Percentiles rank a stretch among this genome's conserved stretches.
These are phyloP conservation scores for Aspergillus sparsus DNA, from an alignment of 495 filamentous ascomycete genomes.

Conservation along the genomic window DNA sequence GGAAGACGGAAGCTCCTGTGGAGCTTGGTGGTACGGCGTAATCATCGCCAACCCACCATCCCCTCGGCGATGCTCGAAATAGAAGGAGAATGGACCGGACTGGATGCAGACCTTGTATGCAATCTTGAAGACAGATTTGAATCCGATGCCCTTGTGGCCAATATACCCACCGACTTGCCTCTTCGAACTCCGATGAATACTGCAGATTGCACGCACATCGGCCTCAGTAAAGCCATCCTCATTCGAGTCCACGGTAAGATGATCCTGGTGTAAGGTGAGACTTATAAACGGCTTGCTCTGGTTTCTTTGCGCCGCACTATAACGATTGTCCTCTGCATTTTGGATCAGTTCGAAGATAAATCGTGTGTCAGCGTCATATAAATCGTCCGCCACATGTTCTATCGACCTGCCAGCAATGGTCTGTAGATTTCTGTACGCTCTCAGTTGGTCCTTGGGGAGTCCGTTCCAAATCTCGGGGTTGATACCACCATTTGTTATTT, in stretches of 20 bases:
- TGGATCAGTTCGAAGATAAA: constrained; percentile 13
- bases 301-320: not conserved
- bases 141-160: constrained; percentile 11
- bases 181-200: constrained; percentile 8
- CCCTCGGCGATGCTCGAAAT: not conserved
- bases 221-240: constrained; percentile 10
- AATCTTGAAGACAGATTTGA: constrained; percentile 13
- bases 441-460: not conserved
- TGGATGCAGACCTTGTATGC: constrained; percentile 8
- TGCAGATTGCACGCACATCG: constrained; percentile 8
- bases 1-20: not conserved
- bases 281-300: not conserved
- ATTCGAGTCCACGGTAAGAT: constrained; percentile 1
- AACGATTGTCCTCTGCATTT: constrained; percentile 12
- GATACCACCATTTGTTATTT: not conserved
- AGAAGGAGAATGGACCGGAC: constrained; percentile 6
- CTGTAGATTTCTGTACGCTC: not conserved
- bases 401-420: not conserved
- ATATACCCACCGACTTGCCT: constrained; percentile 2
- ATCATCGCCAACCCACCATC: constrained; percentile 8
- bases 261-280: not conserved
- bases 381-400: not conserved
- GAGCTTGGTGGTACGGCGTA: not conserved
- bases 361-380: constrained; percentile 3
- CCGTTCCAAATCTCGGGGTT: not conserved